Base-by-base conservation (phyloP, 805 yeast species). In the Blastobotrys peoriensis region DNA sequence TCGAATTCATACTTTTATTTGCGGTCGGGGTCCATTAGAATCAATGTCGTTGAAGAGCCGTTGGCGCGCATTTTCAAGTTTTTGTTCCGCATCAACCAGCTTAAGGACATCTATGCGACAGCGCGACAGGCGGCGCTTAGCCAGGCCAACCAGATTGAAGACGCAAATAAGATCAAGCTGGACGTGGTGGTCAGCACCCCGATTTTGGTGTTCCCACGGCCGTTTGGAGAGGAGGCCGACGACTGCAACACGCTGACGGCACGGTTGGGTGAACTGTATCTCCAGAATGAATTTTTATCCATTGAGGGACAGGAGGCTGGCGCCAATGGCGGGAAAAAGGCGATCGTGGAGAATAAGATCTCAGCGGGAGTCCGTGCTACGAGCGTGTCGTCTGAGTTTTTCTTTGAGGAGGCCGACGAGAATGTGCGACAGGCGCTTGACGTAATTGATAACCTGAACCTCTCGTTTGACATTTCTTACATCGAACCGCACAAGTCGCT, bases 121-220 rank as follows among this genome's bases (percentile, higher is more conserved):
- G 95, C 98, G 0, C 75, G 98, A 46, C 86, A 83, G 56, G 86
- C 88, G 8, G 96, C 98, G 0, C 75, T 87, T 53, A 77, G 83
- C 53, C 95, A 86, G 60, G 93, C 93, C 0, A 78, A 69, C 36
- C 79, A 78, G 50, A 53, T 56, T 20, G 70, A 68, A 13, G 74
- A 65, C 41, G 77, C 85, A 0, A 73, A 68, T 38, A 75, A 71
- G 51, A 79, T 88, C 64, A 79, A 80, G 51, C 75, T 89, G 58
- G 84, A 89, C 54, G 64, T 94, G 27, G 63, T 76, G 15, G 70
- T 93, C 13, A 74, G 77, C 42, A 86, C 97, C 1, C 99, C 98
- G 0, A 83, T 83, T 6, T 68, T 93, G 30, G 78, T 83, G 2
- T 87, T 88, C 56, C 96, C 98, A 0, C 72, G 72, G 43, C 50